Percentiles rank a stretch among this genome's conserved stretches.
Conservation (phyloP, 2,329 filamentous ascomycete species). For the Eutypa lata region DNA sequence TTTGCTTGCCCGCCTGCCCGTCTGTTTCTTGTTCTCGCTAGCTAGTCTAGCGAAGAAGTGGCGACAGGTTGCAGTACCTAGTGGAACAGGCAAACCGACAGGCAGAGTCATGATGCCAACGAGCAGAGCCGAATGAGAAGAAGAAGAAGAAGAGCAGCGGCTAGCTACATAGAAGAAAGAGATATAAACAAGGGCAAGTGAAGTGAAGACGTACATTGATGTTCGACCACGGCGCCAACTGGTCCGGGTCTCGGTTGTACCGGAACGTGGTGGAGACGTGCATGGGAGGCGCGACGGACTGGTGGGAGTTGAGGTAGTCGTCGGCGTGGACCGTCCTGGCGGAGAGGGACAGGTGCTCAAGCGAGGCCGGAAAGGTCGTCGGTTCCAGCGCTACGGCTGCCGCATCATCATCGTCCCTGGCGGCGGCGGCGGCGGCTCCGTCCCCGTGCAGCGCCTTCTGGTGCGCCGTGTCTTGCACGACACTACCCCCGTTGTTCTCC, state of each 20-base stretch:
- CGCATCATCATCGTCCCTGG: constrained; percentile 1
- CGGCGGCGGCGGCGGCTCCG: constrained; percentile 4
- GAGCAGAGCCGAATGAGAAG: too few relatives aligned
- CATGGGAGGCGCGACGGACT: constrained; percentile 82
- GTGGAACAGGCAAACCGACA: too few relatives aligned
- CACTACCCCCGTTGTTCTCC: background rate
- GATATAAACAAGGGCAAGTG: background rate
- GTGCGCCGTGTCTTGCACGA: background rate
- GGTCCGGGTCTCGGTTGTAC: constrained; percentile 68
- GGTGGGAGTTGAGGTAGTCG: constrained; percentile 68
- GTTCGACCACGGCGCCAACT: constrained; percentile 53
- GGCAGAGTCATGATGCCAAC: too few relatives aligned
- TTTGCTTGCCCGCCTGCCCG: too few relatives aligned
- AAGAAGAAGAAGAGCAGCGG: background rate
- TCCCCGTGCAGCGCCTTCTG: constrained; percentile 13
- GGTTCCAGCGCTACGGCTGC: constrained; percentile 4
- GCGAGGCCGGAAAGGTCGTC: constrained; percentile 27
- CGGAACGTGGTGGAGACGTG: constrained; percentile 91
- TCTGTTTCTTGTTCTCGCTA: too few relatives aligned
- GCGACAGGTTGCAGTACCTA: too few relatives aligned
- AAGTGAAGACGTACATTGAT: constrained; percentile 46
- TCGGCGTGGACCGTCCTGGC: constrained; percentile 81
- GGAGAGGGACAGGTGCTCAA: constrained; percentile 51
- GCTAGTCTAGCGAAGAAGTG: too few relatives aligned
- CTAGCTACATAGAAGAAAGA: background rate